Evolutionary conservation across 768 basidiomycete species (phyloP), one percentile per base, ranked within the genome.

Genomic region (Chiua virens): DNA sequence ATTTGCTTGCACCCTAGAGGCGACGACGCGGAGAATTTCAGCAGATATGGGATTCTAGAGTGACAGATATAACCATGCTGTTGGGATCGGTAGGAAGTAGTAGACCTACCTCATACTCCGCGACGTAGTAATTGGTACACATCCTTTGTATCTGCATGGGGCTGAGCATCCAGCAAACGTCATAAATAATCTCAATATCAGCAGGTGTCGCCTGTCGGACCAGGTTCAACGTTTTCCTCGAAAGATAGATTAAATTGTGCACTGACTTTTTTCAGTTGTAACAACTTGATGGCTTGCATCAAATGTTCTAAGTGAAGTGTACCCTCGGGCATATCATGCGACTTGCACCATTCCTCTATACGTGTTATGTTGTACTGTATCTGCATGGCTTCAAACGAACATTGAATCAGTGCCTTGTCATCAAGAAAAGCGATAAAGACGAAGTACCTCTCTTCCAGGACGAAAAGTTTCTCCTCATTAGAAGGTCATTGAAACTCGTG

Each of bases 91-190:
- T 10, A 49, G 9, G 25, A 35, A 40, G 32, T 3, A 47, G 23
- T 57, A 77, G 37, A 46, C 61, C 39, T 60, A 92, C 93, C 83
- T 99, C 97, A 69, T 98, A 99, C 73, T 98, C 97, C 41, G 96
- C 97, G 54, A 96, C 95, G 65, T 97, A 98, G 74, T 98, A 98
- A 70, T 96, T 96, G 52, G 91, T 92, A 71, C 97, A 98, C 85
- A 99, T 94, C 68, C 97, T 88, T 75, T 98, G 97, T 58, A 99
- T 98, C 71, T 99, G 97, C 72, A 95, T 95, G 2, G 97, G 97
- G 56, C 93, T 98, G 40, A 99, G 78, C 89, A 98, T 98, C 96
- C 97, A 98, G 77, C 96, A 98, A 54, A 99, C 96, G 65, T 95
- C 92, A 68, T 97, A 98, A 62, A 99, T 96, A 63, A 98, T 98